Evolutionary conservation across 2,329 filamentous ascomycete species (phyloP).

Genomic region (Pseudogymnoascus sp.): DNA sequence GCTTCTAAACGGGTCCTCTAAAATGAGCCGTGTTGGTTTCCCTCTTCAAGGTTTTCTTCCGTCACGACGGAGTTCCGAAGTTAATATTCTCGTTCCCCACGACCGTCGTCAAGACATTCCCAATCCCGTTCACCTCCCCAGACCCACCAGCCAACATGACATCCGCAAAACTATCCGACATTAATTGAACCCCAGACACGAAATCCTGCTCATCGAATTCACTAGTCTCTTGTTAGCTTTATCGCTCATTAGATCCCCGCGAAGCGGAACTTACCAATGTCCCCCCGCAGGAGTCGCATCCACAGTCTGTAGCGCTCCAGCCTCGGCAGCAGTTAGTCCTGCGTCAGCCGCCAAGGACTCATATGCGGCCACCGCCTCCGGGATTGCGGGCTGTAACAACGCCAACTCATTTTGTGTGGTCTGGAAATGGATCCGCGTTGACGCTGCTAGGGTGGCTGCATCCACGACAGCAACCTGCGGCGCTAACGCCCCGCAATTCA

Average conservation of each 20-base stretch:
- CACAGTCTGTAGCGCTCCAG: conserved; percentile 48
- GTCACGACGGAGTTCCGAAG: conserved; percentile 10
- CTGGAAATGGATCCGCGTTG: conserved; percentile 50
- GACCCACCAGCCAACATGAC: conserved; percentile 45
- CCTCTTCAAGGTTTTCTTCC: neutral
- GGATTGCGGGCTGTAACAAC: conserved; percentile 43
- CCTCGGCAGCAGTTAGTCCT: conserved; percentile 38
- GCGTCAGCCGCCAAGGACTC: conserved; percentile 39
- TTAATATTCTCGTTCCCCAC: conserved; percentile 22
- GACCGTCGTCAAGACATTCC: conserved; percentile 38
- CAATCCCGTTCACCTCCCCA: conserved; percentile 43
- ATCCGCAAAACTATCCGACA: conserved; percentile 44
- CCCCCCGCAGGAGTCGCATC: conserved; percentile 49
- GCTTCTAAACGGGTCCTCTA: neutral
- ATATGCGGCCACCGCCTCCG: conserved; percentile 43
- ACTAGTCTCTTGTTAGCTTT: conserved; percentile 22
- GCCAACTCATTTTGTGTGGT: conserved; percentile 45
- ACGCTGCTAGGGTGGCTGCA: conserved; percentile 35
- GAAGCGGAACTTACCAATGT: conserved; percentile 33
- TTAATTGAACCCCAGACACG: conserved; percentile 49
- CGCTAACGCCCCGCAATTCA: conserved; percentile 48
- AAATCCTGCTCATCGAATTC: conserved; percentile 50
- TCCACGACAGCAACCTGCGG: conserved; percentile 46
- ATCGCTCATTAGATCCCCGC: neutral
- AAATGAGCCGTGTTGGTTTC: neutral